Evolutionary conservation across 78 protist genomes (phyloP).

Genomic region (Dictyostelium discoideum): DNA sequence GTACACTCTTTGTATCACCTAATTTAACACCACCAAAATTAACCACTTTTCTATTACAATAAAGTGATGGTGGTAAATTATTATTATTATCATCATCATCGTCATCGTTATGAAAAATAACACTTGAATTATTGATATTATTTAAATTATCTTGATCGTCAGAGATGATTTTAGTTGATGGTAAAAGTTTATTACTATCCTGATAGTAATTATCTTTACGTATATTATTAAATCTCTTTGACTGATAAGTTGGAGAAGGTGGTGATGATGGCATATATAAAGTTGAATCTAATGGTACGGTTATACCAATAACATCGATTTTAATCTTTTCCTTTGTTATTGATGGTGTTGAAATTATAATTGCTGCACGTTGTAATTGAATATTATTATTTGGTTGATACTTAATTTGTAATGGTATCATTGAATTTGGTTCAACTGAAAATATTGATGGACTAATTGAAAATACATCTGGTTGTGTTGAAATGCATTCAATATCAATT

Average conservation of each 20-base stretch:
- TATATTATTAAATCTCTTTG: not conserved
- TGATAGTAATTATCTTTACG: not conserved
- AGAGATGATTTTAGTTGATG: not conserved
- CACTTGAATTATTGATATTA: conserved; percentile 9
- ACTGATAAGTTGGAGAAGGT: conserved; percentile 4
- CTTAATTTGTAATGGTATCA: not conserved
- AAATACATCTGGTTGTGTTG: conserved; percentile 18
- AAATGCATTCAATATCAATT: not conserved
- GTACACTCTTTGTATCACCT: conserved; percentile 18
- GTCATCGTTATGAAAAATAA: not conserved
- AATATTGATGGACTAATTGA: not conserved
- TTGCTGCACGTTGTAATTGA: conserved; percentile 7
- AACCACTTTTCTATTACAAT: conserved; percentile 19
- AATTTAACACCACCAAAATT: conserved; percentile 64
- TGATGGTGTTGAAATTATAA: not conserved
- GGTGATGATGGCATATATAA: conserved; percentile 20
- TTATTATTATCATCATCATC: not conserved
- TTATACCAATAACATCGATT: conserved; percentile 19
- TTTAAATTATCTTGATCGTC: not conserved
- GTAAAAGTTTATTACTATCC: not conserved
- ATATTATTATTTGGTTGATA: not conserved
- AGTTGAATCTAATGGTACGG: not conserved
- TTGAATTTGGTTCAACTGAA: not conserved
- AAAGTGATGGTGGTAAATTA: conserved; percentile 2
- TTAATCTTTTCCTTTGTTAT: conserved; percentile 19